Conservation (phyloP, 257 asterid genomes). For the Thymus quinquecostatus region DNA sequence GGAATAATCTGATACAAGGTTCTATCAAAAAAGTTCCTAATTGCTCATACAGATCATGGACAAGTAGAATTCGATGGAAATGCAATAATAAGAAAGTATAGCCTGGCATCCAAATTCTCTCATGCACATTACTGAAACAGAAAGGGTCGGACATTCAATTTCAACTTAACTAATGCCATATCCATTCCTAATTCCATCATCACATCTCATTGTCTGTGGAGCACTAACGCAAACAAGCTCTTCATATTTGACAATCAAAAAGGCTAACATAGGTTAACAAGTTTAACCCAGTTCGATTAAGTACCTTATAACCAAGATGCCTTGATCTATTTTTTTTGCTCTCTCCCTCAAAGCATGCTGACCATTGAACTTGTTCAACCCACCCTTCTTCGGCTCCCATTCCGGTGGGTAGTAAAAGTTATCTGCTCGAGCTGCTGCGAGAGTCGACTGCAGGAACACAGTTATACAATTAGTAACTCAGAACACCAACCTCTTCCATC, state of each 20-base stretch:
- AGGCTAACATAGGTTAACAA: not conserved
- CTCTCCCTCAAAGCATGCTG: conserved; percentile 97
- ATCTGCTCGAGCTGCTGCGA: conserved; percentile 98
- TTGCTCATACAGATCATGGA: not conserved
- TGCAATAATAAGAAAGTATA: not conserved
- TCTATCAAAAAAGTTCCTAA: not conserved
- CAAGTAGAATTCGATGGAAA: not conserved
- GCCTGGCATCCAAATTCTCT: conserved; percentile 3
- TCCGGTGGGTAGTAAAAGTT: conserved; percentile 97
- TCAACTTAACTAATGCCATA: not conserved
- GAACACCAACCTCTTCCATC: not conserved
- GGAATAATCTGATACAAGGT: not conserved
- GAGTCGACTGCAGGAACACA: conserved; percentile 80
- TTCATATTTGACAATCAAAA: not conserved
- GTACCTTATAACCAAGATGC: conserved; percentile 95
- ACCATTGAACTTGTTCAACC: conserved; percentile 90
- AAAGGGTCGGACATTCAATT: not conserved
- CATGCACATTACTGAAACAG: not conserved
- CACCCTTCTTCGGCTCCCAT: conserved; percentile 99
- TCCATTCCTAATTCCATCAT: conserved; percentile 12
- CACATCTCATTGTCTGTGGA: not conserved
- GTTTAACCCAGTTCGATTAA: not conserved
- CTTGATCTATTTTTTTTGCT: conserved; percentile 93
- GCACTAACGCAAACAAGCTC: conserved; percentile 4
- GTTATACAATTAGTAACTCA: conserved; percentile 32